Conservation (phyloP, 1,139 yeast genomes). For the Kurtzmaniella quercitrusa region DNA sequence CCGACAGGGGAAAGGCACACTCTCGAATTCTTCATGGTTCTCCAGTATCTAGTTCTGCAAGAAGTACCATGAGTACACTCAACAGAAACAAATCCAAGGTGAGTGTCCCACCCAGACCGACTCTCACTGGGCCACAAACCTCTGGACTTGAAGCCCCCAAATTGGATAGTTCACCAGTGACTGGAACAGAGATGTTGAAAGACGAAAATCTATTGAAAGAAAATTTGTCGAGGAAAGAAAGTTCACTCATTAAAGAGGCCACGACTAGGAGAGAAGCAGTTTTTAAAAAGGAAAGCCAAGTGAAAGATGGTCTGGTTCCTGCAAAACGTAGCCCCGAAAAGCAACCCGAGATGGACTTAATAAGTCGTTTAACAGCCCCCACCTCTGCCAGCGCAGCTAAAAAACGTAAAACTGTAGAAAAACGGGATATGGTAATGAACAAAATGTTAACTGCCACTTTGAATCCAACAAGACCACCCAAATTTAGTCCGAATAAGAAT, state of each 20-base stretch:
- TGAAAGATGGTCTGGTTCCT: neutral
- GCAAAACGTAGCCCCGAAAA: constrained; percentile 3
- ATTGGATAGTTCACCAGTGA: constrained; percentile 44
- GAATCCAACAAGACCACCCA: constrained; percentile 20
- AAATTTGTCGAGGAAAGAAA: no score
- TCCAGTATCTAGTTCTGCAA: neutral
- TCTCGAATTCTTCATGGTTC: neutral
- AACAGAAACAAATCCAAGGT: neutral
- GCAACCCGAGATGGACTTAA: constrained; percentile 10
- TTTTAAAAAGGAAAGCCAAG: no score
- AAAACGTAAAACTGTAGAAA: constrained; percentile 7
- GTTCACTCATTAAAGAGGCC: no score
- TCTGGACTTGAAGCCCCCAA: constrained; percentile 18
- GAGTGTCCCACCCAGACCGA: constrained; percentile 26
- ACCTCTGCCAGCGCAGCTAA: constrained; percentile 30
- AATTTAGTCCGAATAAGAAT: constrained; percentile 7
- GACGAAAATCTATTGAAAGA: no score
- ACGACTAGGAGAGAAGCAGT: no score
- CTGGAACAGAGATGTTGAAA: constrained; percentile 71
- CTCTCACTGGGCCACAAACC: no score
- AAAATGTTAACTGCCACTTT: constrained; percentile 35
- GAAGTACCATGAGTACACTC: neutral
- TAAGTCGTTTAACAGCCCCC: constrained; percentile 23
- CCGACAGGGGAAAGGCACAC: neutral
- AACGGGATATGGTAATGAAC: constrained; percentile 13